Evolutionary conservation across 2,329 filamentous ascomycete genomes (phyloP).

Genomic region (Xylaria hypoxylon): DNA sequence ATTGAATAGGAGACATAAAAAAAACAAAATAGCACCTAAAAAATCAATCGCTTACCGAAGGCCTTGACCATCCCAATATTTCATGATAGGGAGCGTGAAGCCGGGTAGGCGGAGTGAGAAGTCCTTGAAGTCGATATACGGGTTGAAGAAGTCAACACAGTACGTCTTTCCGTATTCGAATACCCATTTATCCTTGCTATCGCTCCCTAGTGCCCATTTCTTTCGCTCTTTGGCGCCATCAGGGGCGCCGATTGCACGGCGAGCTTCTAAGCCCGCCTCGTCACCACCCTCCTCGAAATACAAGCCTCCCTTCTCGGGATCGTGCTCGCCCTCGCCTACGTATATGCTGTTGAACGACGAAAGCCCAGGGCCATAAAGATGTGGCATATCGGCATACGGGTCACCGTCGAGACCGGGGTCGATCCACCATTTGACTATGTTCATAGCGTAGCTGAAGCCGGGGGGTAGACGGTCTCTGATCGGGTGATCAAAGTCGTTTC

Average conservation of each 20-base stretch:
- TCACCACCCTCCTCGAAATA: slow-evolving; percentile 76
- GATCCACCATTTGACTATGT: slow-evolving; percentile 88
- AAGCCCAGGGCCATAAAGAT: slow-evolving; percentile 84
- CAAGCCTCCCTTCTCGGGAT: slow-evolving; percentile 62
- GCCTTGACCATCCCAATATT: slow-evolving; percentile 83
- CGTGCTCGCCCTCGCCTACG: slow-evolving; percentile 67
- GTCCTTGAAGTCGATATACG: slow-evolving; percentile 85
- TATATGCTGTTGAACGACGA: slow-evolving; percentile 82
- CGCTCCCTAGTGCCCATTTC: slow-evolving; percentile 67
- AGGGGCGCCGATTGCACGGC: slow-evolving; percentile 64
- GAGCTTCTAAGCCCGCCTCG: slow-evolving; percentile 61
- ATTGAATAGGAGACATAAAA: slow-evolving; percentile 47
- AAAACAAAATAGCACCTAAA: slow-evolving; percentile 47
- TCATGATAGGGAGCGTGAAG: slow-evolving; percentile 78
- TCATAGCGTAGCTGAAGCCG: slow-evolving; percentile 85
- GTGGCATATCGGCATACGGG: slow-evolving; percentile 85
- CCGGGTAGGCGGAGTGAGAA: slow-evolving; percentile 78
- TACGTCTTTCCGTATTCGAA: slow-evolving; percentile 67
- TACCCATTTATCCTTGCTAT: slow-evolving; percentile 64
- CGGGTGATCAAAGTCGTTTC: slow-evolving; percentile 94
- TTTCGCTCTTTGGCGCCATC: slow-evolving; percentile 63
- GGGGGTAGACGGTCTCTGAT: slow-evolving; percentile 88
- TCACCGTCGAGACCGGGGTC: slow-evolving; percentile 93
- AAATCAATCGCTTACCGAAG: slow-evolving; percentile 69
- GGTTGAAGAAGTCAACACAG: slow-evolving; percentile 82